Evolutionary conservation across 2,329 filamentous ascomycete genomes (phyloP), one percentile per base, ranked within the genome.

Genomic region (Alternaria sp.): DNA sequence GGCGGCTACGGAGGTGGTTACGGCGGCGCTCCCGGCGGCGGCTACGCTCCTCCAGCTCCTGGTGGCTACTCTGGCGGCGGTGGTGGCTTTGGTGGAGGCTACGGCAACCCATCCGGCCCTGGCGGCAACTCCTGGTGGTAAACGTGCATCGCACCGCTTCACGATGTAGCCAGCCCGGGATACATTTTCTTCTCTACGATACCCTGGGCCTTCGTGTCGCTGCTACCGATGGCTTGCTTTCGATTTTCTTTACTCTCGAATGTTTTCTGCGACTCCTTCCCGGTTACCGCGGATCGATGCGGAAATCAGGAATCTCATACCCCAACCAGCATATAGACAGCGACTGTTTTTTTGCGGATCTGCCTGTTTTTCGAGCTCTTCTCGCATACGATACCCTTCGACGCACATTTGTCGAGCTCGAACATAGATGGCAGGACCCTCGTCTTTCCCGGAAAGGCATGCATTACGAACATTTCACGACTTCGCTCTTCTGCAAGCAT

Each of bases 81-180:
- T 52, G 74, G 75, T 51, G 82, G 79, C 42, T 82, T 80, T 59
- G 80, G 80, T 60, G 82, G 80, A 66, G 81, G 87, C 79, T 91
- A 91, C 80, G 89, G 90, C 79, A 90, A 91, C 81, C 89, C 89
- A 70, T 84, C 86, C 67, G 86, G 86, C 67, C 83, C 78, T 55
- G 87, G 87, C 61, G 86, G 87, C 74, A 87, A 88, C 64, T 89
- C 87, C 69, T 92, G 90, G 90, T 92, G 85, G 85, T 87, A 87
- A 74, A 80, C 60, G 8, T 59, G 56, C 51, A 53, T 28, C 39
- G 41, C 52, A 48, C 51, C 20, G 53, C 57, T 62, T 64, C 66
- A 70, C 65, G 64, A 72, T 64, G 58, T 58, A 59, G 67, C 73
- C 75, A 73, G 60, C 67, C 70, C 69, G 64, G 69, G 70, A 66